Evolutionary conservation across 73 alveolate species (phyloP), one percentile per base, ranked within the genome.

Genomic region (Stentor coeruleus): DNA sequence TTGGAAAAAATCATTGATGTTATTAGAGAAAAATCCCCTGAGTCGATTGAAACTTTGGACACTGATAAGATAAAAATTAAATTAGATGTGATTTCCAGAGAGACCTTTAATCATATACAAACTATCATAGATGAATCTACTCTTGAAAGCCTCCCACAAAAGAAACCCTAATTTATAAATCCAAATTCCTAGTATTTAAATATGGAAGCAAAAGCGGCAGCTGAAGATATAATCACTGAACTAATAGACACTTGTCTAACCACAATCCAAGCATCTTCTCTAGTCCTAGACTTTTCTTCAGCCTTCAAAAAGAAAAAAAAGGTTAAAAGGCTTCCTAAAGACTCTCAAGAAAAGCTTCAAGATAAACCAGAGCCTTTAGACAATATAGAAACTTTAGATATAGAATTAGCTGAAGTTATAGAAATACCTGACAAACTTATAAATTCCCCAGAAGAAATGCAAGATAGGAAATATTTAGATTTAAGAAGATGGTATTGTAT

Each of bases 401-500:
- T 57, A 20, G 73, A 57, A 57, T n/a, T 57, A 57, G 28, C 15
- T 2, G 79, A 66, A 66, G 36, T 66, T 26, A 26, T 66, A 75
- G 89, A 77, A 36, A 88, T 91, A 20, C 97, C 94, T 3, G 83
- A 89, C 74, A 91, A 91, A 77, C 80, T 91, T 3, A 74, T 85
- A 0, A 89, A 85, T 3, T 87, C 95, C 40, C 59, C 74, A 39
- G 95, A 90, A 59, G 86, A 87, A 35, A 92, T 92, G 94, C 83
- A 81, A 15, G 42, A 80, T 83, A 93, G 96, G 59, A 90, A 86
- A 82, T 82, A 41, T 72, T 58, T 93, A 88, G 98, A 93, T 85
- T 30, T 85, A 59, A 88, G 95, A 76, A 74, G 98, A 88, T 93
- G 98, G 98, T 87, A 76, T 86, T 84, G 98, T 58, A 82, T 93